A percentile compares a stretch with the other conserved stretches of the same genome.
phyloP scores from a whole-genome alignment of 768 basidiomycete genomes.

The Termitomyces sp. region DNA sequence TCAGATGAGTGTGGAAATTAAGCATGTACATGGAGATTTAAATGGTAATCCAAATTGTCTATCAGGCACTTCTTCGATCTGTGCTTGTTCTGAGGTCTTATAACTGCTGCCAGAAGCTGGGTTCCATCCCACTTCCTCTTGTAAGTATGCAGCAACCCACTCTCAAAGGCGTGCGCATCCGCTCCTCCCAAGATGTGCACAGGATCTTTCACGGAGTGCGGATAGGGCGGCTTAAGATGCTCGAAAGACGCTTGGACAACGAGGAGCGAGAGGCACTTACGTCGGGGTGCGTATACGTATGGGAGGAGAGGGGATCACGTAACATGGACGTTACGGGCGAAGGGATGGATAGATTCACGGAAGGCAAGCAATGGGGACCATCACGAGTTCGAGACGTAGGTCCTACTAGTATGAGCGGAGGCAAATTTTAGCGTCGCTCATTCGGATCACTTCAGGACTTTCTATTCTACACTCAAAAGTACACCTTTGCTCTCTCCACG shows the following conservation, averaged over 20 bases:
- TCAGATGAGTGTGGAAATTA: conserved; percentile 7
- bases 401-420: conserved; percentile 8
- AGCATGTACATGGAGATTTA: conserved; percentile 7
- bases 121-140: neutral
- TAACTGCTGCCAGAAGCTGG: neutral
- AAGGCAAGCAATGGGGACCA: conserved; percentile 79
- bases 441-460: conserved; percentile 52
- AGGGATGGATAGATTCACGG: conserved; percentile 82
- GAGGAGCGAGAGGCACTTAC: conserved; percentile 62
- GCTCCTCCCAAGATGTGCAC: conserved; percentile 73
- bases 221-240: conserved; percentile 59
- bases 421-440: conserved; percentile 9
- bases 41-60: conserved; percentile 20
- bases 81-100: conserved; percentile 1
- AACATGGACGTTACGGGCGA: conserved; percentile 72
- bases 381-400: conserved; percentile 79
- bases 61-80: conserved; percentile 11
- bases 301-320: conserved; percentile 69
- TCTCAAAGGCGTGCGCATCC: conserved; percentile 66
- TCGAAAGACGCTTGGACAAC: conserved; percentile 71
- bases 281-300: conserved; percentile 53
- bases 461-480: conserved; percentile 81
- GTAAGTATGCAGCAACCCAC: conserved; percentile 60
- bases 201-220: conserved; percentile 75
- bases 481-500: conserved; percentile 33